phyloP scores from a whole-genome alignment of 306 rosid species.

The Cicer pinnatifidum region DNA sequence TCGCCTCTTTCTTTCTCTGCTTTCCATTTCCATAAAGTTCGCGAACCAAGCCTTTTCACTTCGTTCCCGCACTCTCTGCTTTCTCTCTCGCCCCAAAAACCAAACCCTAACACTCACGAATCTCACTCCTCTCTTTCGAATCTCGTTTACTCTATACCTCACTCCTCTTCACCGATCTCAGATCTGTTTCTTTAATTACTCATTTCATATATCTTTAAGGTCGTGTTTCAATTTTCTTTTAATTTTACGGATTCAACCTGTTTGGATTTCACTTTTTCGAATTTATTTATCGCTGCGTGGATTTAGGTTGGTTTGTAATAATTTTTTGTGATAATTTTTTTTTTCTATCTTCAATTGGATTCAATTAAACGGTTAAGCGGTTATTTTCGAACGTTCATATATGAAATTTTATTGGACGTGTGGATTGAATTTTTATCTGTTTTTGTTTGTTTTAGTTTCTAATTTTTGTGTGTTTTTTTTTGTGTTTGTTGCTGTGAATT shows the following conservation, averaged over 20 bases:
- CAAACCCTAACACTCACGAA: slow-evolving; percentile 70
- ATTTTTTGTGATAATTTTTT: slow-evolving; percentile 3
- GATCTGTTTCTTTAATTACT: slow-evolving; percentile 55
- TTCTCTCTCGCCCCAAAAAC: slow-evolving; percentile 41
- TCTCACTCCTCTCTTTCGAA: slow-evolving; percentile 35
- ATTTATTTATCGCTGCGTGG: slow-evolving; percentile 24
- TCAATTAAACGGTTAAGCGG: slow-evolving; percentile 43
- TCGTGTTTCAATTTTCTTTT: slow-evolving; percentile 10
- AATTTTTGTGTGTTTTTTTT: slow-evolving; percentile 30
- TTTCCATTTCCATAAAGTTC: slow-evolving; percentile 57
- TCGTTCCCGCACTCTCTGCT: slow-evolving; percentile 64
- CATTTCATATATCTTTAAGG: slow-evolving; percentile 31
- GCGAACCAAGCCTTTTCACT: slow-evolving; percentile 67
- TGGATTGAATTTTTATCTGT: slow-evolving; percentile 14
- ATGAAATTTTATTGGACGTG: neutral
- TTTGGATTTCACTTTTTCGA: slow-evolving; percentile 32
- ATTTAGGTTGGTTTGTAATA: slow-evolving; percentile 44
- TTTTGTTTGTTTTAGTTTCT: slow-evolving; percentile 16
- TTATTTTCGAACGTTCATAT: slow-evolving; percentile 11
- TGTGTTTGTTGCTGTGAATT: slow-evolving; percentile 17
- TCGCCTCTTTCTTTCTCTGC: slow-evolving; percentile 46
- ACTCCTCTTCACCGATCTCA: slow-evolving; percentile 48
- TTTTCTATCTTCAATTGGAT: neutral
- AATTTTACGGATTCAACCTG: slow-evolving; percentile 31
- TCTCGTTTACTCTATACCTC: slow-evolving; percentile 38